Evolutionary conservation across 768 basidiomycete species (phyloP).

Genomic region (Baorangia bicolor): DNA sequence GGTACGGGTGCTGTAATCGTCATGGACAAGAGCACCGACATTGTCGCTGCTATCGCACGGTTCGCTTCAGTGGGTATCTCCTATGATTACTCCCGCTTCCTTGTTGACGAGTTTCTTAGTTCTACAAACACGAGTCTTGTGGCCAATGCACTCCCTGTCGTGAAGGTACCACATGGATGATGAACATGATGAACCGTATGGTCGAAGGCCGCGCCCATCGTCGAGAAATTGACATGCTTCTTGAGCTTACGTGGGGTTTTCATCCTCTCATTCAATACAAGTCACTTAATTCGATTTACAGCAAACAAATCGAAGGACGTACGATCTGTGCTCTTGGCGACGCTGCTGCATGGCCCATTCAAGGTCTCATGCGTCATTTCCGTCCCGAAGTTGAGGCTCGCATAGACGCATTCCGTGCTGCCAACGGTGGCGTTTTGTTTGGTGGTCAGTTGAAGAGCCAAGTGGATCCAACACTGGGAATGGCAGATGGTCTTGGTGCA

Average conservation of each 20-base stretch:
- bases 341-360: slow-evolving; percentile 98
- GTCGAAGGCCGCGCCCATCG: slow-evolving; percentile 87
- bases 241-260: slow-evolving; percentile 79
- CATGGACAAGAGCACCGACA: slow-evolving; percentile 97
- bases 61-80: slow-evolving; percentile 65
- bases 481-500: slow-evolving; percentile 73
- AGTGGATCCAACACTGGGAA: slow-evolving; percentile 65
- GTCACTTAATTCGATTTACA: slow-evolving; percentile 29
- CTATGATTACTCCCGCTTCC: background rate
- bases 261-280: background rate
- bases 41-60: slow-evolving; percentile 90
- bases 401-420: slow-evolving; percentile 71
- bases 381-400: slow-evolving; percentile 91
- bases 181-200: slow-evolving; percentile 99
- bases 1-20: slow-evolving; percentile 99
- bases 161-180: slow-evolving; percentile 98
- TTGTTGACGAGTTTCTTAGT: slow-evolving; percentile 42
- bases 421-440: slow-evolving; percentile 82
- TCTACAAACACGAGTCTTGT: slow-evolving; percentile 99
- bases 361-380: slow-evolving; percentile 97
- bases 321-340: slow-evolving; percentile 98
- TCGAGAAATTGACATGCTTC: slow-evolving; percentile 97
- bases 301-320: slow-evolving; percentile 95
- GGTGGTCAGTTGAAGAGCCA: slow-evolving; percentile 75
- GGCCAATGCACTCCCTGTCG: slow-evolving; percentile 96